phyloP scores from a whole-genome alignment of 371 early-diverging fungal species.

The Entomophthora muscae region DNA sequence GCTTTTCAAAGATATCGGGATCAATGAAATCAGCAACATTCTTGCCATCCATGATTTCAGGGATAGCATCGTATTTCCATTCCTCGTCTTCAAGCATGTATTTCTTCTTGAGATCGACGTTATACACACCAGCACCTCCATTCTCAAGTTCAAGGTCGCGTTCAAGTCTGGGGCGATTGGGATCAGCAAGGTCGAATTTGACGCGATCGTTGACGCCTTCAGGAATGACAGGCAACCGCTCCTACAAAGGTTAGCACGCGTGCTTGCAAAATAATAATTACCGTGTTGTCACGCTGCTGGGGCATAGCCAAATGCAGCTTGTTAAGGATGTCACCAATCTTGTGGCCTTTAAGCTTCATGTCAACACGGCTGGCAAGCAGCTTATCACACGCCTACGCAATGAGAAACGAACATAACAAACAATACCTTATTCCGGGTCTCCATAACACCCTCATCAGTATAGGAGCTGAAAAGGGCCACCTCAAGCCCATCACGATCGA shows the following conservation, averaged over 20 bases:
- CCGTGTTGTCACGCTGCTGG: slow-evolving; percentile 58
- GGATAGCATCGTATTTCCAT: slow-evolving; percentile 97
- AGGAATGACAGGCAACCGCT: slow-evolving; percentile 77
- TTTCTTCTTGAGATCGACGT: slow-evolving; percentile 75
- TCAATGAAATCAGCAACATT: slow-evolving; percentile 99
- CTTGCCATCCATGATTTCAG: slow-evolving; percentile 99
- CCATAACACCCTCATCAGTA: slow-evolving; percentile 92
- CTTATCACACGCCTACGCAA: slow-evolving; percentile 69
- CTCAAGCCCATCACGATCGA: slow-evolving; percentile 46
- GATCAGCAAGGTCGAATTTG: slow-evolving; percentile 67
- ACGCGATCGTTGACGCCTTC: slow-evolving; percentile 38
- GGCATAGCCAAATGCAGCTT: slow-evolving; percentile 89
- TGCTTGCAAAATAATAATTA: slow-evolving; percentile 11
- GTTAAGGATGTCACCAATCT: slow-evolving; percentile 84
- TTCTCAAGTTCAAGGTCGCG: slow-evolving; percentile 74
- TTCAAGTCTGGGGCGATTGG: slow-evolving; percentile 65
- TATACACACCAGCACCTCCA: slow-evolving; percentile 95
- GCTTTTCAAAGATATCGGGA: slow-evolving; percentile 88
- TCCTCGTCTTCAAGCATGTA: slow-evolving; percentile 72
- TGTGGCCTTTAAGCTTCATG: slow-evolving; percentile 78
- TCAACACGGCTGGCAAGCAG: slow-evolving; percentile 87
- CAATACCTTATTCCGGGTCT: slow-evolving; percentile 52
- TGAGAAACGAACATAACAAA: not conserved
- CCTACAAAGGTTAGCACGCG: slow-evolving; percentile 11
- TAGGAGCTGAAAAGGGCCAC: slow-evolving; percentile 74